Conservation (phyloP, 768 basidiomycete genomes). For the Macrolepiota dolichaula region DNA sequence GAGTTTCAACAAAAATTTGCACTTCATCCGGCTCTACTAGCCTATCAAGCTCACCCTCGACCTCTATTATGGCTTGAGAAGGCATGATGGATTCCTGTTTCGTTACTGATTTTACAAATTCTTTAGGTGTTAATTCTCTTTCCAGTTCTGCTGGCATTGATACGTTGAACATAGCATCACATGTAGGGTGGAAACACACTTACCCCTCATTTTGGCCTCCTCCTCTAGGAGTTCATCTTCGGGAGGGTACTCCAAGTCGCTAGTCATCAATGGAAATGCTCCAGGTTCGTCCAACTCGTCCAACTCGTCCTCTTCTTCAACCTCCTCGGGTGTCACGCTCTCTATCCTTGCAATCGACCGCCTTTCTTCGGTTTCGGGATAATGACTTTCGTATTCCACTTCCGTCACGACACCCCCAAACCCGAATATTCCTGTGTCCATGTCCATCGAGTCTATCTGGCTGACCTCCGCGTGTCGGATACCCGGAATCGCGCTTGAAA, state of each 20-base stretch:
- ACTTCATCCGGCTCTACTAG: background rate
- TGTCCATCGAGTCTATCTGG: background rate
- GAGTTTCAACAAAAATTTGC: background rate
- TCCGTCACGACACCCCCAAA: background rate
- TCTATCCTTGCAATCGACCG: too few relatives aligned
- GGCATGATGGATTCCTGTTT: background rate
- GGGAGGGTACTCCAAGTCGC: slow-evolving; percentile 5
- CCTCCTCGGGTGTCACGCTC: background rate
- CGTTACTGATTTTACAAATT: background rate
- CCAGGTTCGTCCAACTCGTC: slow-evolving; percentile 2
- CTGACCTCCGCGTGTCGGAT: background rate
- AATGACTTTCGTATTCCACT: background rate
- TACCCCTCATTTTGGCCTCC: background rate
- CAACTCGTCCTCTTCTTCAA: slow-evolving; percentile 12
- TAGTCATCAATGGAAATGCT: slow-evolving; percentile 6
- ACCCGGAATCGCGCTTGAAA: background rate
- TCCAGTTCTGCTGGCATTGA: background rate
- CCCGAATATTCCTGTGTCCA: background rate
- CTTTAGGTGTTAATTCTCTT: background rate
- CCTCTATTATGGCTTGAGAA: background rate
- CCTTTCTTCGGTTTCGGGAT: background rate
- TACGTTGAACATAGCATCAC: background rate
- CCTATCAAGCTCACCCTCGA: background rate
- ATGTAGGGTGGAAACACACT: background rate
- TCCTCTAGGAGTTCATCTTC: background rate